These are phyloP conservation scores for Mycena haematopus DNA, from an alignment of 768 basidiomycete species.

Conservation along the genomic window DNA sequence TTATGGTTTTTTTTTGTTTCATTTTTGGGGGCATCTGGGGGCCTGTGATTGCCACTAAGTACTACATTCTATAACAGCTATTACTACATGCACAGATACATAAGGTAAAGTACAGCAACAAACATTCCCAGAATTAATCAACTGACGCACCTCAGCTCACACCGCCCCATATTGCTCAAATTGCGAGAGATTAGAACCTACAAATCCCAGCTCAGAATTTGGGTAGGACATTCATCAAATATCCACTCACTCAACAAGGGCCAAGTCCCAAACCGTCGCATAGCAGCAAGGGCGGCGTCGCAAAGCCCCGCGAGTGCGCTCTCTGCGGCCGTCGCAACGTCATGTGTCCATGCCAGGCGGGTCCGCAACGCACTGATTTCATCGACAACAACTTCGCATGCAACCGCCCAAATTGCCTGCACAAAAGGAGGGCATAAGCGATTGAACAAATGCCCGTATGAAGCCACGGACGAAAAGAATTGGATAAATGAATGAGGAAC, in stretches of 20 bases:
- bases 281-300: not conserved
- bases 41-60: too few species aligned
- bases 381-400: constrained; percentile 18
- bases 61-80: too few species aligned
- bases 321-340: not conserved
- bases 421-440: not conserved
- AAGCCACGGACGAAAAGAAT: not conserved
- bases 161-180: not conserved
- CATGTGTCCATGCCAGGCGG: constrained; percentile 5
- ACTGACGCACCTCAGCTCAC: not conserved
- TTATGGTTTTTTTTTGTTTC: too few species aligned
- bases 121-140: too few species aligned
- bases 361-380: constrained; percentile 12
- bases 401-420: constrained; percentile 21
- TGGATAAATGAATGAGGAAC: constrained; percentile 8
- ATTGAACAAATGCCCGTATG: not conserved
- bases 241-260: constrained; percentile 9
- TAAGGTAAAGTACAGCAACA: too few species aligned
- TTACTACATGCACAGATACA: too few species aligned
- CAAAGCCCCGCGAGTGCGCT: not conserved
- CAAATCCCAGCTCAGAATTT: not conserved
- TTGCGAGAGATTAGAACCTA: constrained; percentile 9
- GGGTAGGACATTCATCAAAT: not conserved
- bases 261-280: constrained; percentile 4
- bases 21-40: too few species aligned